phyloP scores from a whole-genome alignment of 306 rosid species.

The Begonia peltatifolia region DNA sequence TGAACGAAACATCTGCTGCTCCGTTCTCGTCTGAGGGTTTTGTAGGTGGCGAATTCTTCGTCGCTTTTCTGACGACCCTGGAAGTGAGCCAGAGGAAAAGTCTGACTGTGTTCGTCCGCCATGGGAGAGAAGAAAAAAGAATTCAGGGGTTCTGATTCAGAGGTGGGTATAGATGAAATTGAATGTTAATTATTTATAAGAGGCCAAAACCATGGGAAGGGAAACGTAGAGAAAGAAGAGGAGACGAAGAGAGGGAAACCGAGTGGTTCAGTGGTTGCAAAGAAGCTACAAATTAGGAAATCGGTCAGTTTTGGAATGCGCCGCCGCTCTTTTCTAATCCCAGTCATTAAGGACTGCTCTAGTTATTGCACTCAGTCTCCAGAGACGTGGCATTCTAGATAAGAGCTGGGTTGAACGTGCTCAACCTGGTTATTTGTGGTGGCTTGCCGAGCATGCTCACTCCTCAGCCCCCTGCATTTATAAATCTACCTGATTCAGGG shows the following conservation, averaged over 20 bases:
- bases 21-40: conserved; percentile 17
- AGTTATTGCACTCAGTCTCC: no score
- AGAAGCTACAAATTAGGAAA: neutral
- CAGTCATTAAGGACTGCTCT: no score
- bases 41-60: conserved; percentile 18
- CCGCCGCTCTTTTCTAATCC: neutral
- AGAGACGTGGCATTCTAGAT: no score
- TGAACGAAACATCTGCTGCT: conserved; percentile 48
- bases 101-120: conserved; percentile 25
- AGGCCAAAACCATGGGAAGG: neutral
- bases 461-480: no score
- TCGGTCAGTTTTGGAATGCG: conserved; percentile 9
- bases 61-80: conserved; percentile 17
- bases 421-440: no score
- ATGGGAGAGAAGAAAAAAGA: neutral
- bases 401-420: no score
- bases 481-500: no score
- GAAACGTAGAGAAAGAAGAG: neutral
- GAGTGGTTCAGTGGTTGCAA: neutral
- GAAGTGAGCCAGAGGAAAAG: conserved; percentile 15
- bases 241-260: neutral
- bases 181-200: neutral
- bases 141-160: neutral
- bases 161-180: neutral
- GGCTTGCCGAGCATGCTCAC: no score